Conservation (phyloP, 2,329 filamentous ascomycete genomes). For the Penicillium frequentans region DNA sequence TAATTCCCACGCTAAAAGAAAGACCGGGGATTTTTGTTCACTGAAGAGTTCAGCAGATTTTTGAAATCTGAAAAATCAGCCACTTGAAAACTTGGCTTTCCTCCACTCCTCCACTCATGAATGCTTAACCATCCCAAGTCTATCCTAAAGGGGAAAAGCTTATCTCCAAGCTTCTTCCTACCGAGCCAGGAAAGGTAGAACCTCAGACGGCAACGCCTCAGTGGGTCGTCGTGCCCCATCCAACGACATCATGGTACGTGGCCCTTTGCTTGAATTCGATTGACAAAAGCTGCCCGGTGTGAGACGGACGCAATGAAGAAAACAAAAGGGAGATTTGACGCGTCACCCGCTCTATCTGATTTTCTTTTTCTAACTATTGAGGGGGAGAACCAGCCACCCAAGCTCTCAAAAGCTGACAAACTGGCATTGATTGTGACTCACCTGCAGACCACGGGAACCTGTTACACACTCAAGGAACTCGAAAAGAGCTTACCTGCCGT, state of each 20-base stretch:
- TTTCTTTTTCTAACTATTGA: not conserved
- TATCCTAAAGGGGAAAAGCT: constrained; percentile 5
- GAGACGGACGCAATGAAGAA: not conserved
- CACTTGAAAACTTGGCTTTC: constrained; percentile 16
- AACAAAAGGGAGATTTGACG: constrained; percentile 16
- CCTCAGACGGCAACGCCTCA: not conserved
- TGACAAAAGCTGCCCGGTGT: not conserved
- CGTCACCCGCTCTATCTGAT: not conserved
- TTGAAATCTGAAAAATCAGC: constrained; percentile 22
- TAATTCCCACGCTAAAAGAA: not conserved
- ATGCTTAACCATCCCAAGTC: constrained; percentile 2
- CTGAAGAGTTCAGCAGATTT: constrained; percentile 11
- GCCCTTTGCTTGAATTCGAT: not conserved
- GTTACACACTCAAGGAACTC: constrained; percentile 67
- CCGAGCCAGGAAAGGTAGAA: not conserved
- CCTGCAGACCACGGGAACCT: constrained; percentile 60
- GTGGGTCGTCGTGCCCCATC: constrained; percentile 3
- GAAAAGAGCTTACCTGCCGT: constrained; percentile 64
- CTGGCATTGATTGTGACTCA: constrained; percentile 58
- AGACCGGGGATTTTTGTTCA: not conserved
- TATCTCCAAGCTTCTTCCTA: constrained; percentile 1
- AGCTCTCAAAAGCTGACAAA: constrained; percentile 59
- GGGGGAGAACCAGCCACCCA: constrained; percentile 44
- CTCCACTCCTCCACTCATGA: constrained; percentile 6
- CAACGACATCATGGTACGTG: constrained; percentile 17